A percentile compares a stretch with the other conserved stretches of the same genome.
These are phyloP conservation scores for Xylaria arbuscula DNA, from an alignment of 2,329 filamentous ascomycete species.

Conservation along the genomic window DNA sequence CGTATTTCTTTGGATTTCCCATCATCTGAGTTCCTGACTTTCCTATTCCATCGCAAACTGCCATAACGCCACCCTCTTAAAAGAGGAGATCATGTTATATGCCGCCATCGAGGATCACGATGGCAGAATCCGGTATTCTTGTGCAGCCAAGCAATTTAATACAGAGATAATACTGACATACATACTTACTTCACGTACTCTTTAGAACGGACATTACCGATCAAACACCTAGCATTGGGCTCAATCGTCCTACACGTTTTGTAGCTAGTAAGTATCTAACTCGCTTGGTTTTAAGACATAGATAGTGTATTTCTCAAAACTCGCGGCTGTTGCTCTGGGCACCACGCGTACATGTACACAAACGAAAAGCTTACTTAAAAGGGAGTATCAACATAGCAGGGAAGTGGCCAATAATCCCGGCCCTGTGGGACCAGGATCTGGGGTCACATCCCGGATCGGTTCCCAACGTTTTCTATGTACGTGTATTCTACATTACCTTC, in stretches of 20 bases:
- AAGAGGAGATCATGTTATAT: background rate
- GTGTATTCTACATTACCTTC: background rate
- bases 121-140: background rate
- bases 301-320: background rate
- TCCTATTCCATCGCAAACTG: background rate
- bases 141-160: too few species aligned
- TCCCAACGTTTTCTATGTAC: background rate
- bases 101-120: background rate
- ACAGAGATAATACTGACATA: background rate
- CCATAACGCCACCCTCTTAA: background rate
- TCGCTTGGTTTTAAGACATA: background rate
- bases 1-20: background rate
- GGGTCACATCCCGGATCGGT: conserved; percentile 23
- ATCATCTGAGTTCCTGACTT: background rate
- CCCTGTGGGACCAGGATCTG: conserved; percentile 11
- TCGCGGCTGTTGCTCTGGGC: background rate
- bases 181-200: background rate
- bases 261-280: background rate
- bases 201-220: background rate
- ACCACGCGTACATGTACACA: background rate
- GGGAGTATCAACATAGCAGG: conserved; percentile 5
- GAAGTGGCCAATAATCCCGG: conserved; percentile 13
- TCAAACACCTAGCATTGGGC: background rate
- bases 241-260: background rate
- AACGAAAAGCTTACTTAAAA: conserved; percentile 6